Evolutionary conservation across 2,329 filamentous ascomycete genomes (phyloP).

Genomic region (Hirsutella thompsonii): DNA sequence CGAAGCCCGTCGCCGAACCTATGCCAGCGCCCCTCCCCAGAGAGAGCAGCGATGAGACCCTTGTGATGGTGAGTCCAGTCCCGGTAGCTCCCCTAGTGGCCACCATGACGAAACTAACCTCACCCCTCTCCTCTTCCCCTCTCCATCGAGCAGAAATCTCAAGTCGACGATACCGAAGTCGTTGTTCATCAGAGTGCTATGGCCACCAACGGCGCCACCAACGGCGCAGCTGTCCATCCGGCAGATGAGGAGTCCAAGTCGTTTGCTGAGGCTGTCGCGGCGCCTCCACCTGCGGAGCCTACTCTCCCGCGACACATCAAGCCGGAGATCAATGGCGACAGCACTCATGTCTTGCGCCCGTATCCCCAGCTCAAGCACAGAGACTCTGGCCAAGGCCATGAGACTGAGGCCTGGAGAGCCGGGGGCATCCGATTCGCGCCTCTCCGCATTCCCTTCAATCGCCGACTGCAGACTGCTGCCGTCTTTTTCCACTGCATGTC

Average conservation of each 20-base stretch:
- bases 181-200: not conserved
- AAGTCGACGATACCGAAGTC: not conserved
- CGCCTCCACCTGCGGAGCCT: not conserved
- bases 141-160: not conserved
- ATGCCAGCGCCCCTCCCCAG: constrained; percentile 1
- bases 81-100: not conserved
- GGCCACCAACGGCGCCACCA: not conserved
- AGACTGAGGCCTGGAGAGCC: constrained; percentile 20
- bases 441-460: constrained; percentile 55
- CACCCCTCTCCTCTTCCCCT: not conserved
- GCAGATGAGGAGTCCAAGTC: constrained; percentile 4
- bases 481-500: constrained; percentile 62
- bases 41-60: constrained; percentile 2
- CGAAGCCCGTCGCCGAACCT: constrained; percentile 8
- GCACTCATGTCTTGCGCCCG: constrained; percentile 4
- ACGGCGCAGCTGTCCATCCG: not conserved
- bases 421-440: constrained; percentile 73
- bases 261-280: constrained; percentile 10
- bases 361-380: constrained; percentile 16
- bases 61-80: not conserved
- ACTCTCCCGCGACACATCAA: not conserved
- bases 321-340: constrained; percentile 1
- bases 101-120: not conserved
- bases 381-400: constrained; percentile 8
- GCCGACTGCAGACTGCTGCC: constrained; percentile 65